phyloP scores from a whole-genome alignment of 441 rosid genomes.

The Populus hybrid region DNA sequence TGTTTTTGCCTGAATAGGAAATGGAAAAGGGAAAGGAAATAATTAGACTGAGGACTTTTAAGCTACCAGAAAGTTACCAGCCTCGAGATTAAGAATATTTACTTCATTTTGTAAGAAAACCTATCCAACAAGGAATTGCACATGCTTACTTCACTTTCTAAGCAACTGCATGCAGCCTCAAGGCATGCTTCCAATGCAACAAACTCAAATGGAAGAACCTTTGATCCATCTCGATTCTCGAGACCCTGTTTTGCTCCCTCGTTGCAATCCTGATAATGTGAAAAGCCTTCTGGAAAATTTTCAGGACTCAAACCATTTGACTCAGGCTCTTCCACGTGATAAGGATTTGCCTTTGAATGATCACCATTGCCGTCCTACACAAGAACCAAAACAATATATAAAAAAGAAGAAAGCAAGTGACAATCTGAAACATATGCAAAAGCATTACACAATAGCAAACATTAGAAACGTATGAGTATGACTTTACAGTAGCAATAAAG shows the following conservation, averaged over 20 bases:
- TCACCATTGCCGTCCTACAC: too few relatives aligned
- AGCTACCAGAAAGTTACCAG: background rate
- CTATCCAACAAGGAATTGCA: background rate
- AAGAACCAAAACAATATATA: too few relatives aligned
- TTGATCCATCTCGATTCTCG: conserved; percentile 62
- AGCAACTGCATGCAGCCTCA: conserved; percentile 85
- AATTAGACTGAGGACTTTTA: background rate
- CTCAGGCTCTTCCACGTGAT: conserved; percentile 14
- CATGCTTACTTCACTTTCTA: conserved; percentile 65
- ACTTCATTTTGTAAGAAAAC: background rate
- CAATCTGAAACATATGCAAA: too few relatives aligned
- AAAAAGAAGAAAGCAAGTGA: too few relatives aligned
- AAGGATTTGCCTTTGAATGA: too few relatives aligned
- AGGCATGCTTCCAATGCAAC: conserved; percentile 86
- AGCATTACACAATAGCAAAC: too few relatives aligned
- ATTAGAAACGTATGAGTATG: too few relatives aligned
- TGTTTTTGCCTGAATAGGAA: conserved; percentile 49
- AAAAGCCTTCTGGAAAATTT: conserved; percentile 27
- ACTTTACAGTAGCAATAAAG: too few relatives aligned
- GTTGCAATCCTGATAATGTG: conserved; percentile 29
- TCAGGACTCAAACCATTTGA: conserved; percentile 28
- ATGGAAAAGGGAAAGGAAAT: background rate
- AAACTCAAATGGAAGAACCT: conserved; percentile 83
- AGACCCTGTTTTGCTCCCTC: conserved; percentile 55
- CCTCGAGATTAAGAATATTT: background rate